A percentile compares a stretch with the other conserved stretches of the same genome.
Evolutionary conservation across 2,329 filamentous ascomycete genomes (phyloP).

Genomic region (Penicillium hesseltinei): DNA sequence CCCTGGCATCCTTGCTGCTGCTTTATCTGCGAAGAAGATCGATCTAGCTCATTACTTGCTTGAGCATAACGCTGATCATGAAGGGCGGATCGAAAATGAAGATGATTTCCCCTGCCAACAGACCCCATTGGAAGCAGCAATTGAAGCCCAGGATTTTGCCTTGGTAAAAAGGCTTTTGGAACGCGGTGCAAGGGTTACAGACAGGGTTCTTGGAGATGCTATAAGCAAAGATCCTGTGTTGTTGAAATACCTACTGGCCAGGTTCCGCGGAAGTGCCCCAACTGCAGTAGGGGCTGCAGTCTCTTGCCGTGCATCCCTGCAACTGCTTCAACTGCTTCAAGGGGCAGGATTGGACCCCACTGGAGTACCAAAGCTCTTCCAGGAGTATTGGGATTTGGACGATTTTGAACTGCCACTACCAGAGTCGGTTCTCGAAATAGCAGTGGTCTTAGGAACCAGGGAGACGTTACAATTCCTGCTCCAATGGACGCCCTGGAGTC

Average conservation of each 20-base stretch:
- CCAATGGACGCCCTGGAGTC: not conserved
- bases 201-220: constrained; percentile 4
- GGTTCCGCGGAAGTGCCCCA: constrained; percentile 10
- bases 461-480: not conserved
- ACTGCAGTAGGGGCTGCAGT: not conserved
- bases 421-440: constrained; percentile 7
- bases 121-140: not conserved
- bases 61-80: not conserved
- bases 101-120: not conserved
- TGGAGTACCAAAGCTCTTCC: constrained; percentile 3
- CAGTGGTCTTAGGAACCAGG: not conserved
- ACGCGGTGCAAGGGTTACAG: constrained; percentile 9
- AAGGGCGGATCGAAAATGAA: not conserved
- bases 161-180: not conserved
- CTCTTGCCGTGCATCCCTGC: too few relatives aligned
- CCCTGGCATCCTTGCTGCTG: not conserved
- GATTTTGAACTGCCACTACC: not conserved
- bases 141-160: not conserved
- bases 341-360: constrained; percentile 5
- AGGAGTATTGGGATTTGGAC: not conserved
- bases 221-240: not conserved
- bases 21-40: not conserved
- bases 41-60: not conserved
- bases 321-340: not conserved
- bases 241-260: not conserved